Evolutionary conservation across 2,329 filamentous ascomycete species (phyloP).

Genomic region (Cladosporium sp.): DNA sequence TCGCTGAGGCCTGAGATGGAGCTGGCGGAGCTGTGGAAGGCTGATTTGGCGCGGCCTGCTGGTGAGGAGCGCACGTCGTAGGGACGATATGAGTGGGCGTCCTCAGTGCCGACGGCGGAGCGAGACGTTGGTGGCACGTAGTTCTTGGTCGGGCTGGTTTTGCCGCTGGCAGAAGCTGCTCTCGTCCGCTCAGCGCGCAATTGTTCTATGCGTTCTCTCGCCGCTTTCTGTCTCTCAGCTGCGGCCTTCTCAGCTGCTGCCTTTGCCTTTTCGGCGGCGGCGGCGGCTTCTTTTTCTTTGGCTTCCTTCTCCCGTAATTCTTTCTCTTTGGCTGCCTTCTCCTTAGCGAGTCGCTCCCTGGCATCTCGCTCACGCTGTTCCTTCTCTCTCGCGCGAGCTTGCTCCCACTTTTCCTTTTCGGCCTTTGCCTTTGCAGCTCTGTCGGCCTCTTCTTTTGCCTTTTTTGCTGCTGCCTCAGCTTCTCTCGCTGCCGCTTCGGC

Average conservation of each 20-base stretch:
- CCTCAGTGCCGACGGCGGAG: conserved; percentile 63
- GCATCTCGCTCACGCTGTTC: conserved; percentile 53
- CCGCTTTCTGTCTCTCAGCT: conserved; percentile 35
- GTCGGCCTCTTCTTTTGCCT: conserved; percentile 52
- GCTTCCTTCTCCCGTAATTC: conserved; percentile 45
- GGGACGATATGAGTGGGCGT: conserved; percentile 50
- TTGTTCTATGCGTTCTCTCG: conserved; percentile 25
- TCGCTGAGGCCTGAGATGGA: conserved; percentile 67
- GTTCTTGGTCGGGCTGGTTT: conserved; percentile 40
- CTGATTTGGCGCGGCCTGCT: conserved; percentile 58
- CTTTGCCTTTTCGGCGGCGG: conserved; percentile 42
- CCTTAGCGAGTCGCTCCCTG: conserved; percentile 48
- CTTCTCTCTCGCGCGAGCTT: conserved; percentile 50
- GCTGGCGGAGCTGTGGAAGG: conserved; percentile 40
- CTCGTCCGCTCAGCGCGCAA: conserved; percentile 34
- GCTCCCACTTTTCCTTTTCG: conserved; percentile 56
- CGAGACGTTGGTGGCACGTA: conserved; percentile 56
- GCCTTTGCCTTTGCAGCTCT: conserved; percentile 48
- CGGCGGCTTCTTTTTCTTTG: conserved; percentile 40
- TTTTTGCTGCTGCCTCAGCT: conserved; percentile 36
- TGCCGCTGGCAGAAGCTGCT: conserved; percentile 29
- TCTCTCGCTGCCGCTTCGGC: conserved; percentile 28
- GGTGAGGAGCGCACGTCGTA: conserved; percentile 42
- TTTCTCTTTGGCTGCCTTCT: conserved; percentile 41
- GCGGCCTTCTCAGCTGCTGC: conserved; percentile 40